Conservation (phyloP, 352 stramenopile genomes). For the Pythium coloratum region DNA sequence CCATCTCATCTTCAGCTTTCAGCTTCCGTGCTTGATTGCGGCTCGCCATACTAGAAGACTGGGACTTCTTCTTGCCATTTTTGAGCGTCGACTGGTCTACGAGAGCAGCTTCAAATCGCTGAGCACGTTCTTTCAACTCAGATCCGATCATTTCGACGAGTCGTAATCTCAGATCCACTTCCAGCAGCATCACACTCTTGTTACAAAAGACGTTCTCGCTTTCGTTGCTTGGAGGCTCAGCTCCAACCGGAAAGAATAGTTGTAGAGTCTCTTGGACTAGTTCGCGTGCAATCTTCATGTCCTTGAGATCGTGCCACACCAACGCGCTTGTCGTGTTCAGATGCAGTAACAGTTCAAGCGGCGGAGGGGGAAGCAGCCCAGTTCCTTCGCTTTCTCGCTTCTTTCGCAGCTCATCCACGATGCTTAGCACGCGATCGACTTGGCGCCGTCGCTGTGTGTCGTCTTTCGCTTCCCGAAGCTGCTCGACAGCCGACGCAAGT, state of each 20-base stretch:
- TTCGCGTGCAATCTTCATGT: constrained; percentile 11
- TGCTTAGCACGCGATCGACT: constrained; percentile 25
- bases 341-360: constrained; percentile 36
- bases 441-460: constrained; percentile 27
- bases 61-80: constrained; percentile 17
- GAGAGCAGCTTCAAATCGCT: constrained; percentile 9
- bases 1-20: constrained; percentile 3
- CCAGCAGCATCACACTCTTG: constrained; percentile 53
- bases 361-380: neutral
- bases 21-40: constrained; percentile 3
- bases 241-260: constrained; percentile 35
- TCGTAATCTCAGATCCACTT: constrained; percentile 52
- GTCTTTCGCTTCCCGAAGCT: constrained; percentile 71
- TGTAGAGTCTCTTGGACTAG: constrained; percentile 36
- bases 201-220: constrained; percentile 27
- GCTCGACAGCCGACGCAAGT: constrained; percentile 65
- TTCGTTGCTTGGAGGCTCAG: neutral
- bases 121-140: constrained; percentile 33
- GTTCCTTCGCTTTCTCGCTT: neutral
- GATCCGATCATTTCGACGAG: constrained; percentile 49
- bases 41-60: constrained; percentile 1
- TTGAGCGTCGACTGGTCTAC: neutral
- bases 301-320: constrained; percentile 46
- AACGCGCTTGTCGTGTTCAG: constrained; percentile 49
- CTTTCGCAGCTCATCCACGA: neutral